Base-by-base conservation (phyloP, 768 basidiomycete genomes). In the Kondoa malvinella region DNA sequence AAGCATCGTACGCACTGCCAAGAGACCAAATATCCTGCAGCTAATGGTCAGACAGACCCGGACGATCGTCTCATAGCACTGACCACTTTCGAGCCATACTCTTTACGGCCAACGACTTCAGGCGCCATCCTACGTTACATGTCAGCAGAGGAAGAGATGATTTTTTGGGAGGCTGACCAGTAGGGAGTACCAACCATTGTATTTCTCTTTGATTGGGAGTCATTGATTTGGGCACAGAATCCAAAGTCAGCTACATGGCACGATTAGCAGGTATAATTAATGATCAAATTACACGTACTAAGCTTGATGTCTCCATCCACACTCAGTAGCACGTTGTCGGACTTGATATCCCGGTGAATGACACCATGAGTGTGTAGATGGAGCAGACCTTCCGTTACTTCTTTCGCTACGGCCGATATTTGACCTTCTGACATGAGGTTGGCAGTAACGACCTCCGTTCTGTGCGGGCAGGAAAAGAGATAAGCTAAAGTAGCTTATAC, bases 291-390 rank as follows among this genome's bases (percentile, higher is more conserved):
- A 17, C 0, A 87, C 89, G 75, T 75, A 96, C 92, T 96, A 62
- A 99, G 84, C 78, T 99, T 97, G 80, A 99, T 95, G 75, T 97
- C 94, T 1, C 95, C 95, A 67, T 84, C 83, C 82, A 95, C 81
- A 74, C 88, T 91, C 69, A 97, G 79, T 64, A 99, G 79, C 21
- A 97, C 90, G 77, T 96, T 97, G 78, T 97, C 95, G 71, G 87
- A 89, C 86, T 99, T 97, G 81, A 99, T 97, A 75, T 99, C 95
- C 67, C 95, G 86, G 77, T 99, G 95, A 69, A 99, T 99, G 73
- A 99, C 94, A 33, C 91, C 91, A 73, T 97, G 92, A 66, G 87
- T 82, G 76, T 99, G 95, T 50, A 99, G 79, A 78, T 99, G 95
- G 77, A 92, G 86, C 40, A 99, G 78, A 2, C 95, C 95, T 76